Evolutionary conservation across 495 filamentous ascomycete genomes (phyloP).

Genomic region (Aspergillus incahuasiensis): DNA sequence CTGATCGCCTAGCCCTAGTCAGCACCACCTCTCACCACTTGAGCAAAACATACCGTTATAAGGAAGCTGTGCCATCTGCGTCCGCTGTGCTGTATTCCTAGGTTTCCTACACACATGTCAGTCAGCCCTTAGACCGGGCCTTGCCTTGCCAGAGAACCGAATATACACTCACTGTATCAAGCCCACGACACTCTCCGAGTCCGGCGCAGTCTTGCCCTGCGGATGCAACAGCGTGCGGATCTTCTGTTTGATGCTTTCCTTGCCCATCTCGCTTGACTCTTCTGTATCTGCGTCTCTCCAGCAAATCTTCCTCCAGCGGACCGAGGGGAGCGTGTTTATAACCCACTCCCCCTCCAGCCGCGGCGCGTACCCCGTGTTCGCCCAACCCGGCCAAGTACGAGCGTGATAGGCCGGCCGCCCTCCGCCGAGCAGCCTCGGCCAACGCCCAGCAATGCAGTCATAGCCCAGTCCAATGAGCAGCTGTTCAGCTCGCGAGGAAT

Average conservation of each 20-base stretch:
- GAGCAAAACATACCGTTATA: conserved; percentile 2
- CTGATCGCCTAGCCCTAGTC: not conserved
- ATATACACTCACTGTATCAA: conserved; percentile 3
- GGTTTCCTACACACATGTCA: not conserved
- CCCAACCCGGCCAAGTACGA: not conserved
- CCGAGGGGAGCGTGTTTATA: no score
- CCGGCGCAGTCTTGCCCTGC: not conserved
- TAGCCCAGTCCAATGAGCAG: not conserved
- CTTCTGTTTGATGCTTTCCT: conserved; percentile 1
- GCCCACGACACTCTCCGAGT: not conserved
- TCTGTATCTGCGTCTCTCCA: not conserved
- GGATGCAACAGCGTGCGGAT: not conserved
- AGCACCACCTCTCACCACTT: not conserved
- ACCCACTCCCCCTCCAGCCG: no score
- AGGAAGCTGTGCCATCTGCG: not conserved
- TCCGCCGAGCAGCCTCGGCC: not conserved
- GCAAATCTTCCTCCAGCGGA: no score
- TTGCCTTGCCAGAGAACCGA: no score
- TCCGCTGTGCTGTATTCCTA: not conserved
- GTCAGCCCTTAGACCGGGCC: no score
- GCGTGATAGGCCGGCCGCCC: not conserved
- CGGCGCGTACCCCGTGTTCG: not conserved
- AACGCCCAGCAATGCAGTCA: not conserved
- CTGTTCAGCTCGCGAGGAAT: not conserved
- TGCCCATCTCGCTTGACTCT: not conserved